Evolutionary conservation across 768 basidiomycete species (phyloP).

Genomic region (Tremella mesenterica): DNA sequence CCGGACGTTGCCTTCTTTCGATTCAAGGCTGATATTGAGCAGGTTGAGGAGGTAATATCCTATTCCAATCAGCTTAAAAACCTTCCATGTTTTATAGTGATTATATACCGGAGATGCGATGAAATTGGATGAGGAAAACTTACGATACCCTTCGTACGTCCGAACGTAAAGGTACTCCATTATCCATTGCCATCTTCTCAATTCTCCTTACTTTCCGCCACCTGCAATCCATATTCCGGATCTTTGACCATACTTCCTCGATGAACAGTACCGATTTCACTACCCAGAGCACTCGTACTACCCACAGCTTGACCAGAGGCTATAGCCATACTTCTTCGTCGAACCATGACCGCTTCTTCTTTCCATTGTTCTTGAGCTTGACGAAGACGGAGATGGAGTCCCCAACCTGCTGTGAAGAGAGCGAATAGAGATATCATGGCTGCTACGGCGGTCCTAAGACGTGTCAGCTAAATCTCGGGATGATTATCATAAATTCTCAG

Average conservation of each 20-base stretch:
- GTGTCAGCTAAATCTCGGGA: not conserved
- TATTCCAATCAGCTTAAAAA: too few species aligned
- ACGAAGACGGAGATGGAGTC: conserved; percentile 31
- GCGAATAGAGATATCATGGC: conserved; percentile 33
- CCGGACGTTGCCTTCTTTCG: not conserved
- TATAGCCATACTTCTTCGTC: conserved; percentile 30
- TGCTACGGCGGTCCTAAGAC: conserved; percentile 32
- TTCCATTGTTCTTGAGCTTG: conserved; percentile 28
- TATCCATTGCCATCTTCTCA: too few species aligned
- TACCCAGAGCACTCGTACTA: not conserved
- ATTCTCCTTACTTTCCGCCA: too few species aligned
- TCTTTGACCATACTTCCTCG: conserved; percentile 20
- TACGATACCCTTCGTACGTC: not conserved
- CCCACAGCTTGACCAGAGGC: not conserved
- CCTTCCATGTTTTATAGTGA: too few species aligned
- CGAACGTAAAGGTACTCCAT: too few species aligned
- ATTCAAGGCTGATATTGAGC: too few species aligned
- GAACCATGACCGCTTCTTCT: conserved; percentile 34
- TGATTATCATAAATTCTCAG: too few species aligned
- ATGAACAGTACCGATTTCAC: not conserved
- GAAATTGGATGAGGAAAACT: not conserved
- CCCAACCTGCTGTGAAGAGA: conserved; percentile 31
- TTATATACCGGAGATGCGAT: too few species aligned
- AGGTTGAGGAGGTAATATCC: too few species aligned
- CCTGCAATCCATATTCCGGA: conserved; percentile 3